Conservation (phyloP, 371 early-diverging fungal genomes). For the Rozella allomycis region DNA sequence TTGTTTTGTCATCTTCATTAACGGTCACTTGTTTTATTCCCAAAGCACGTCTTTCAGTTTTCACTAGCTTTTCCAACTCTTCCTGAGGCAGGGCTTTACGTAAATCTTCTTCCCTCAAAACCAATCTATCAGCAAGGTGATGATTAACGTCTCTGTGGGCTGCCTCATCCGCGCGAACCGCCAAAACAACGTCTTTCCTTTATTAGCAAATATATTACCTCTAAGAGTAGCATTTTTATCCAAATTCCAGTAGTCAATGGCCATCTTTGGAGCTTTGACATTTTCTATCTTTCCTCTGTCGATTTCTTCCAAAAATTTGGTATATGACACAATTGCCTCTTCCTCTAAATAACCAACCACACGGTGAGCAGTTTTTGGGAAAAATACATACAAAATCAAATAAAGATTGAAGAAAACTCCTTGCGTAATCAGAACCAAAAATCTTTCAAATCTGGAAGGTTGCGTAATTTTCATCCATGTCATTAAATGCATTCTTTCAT, state of each 20-base stretch:
- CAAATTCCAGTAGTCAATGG: constrained; percentile 78
- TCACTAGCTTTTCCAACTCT: too few species aligned
- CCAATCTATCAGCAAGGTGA: constrained; percentile 43
- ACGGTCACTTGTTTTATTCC: too few species aligned
- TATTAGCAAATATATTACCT: too few species aligned
- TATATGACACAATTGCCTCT: constrained; percentile 83
- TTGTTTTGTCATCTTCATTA: too few species aligned
- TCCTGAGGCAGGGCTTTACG: too few species aligned
- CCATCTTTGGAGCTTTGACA: constrained; percentile 43
- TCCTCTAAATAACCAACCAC: constrained; percentile 49
- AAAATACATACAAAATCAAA: constrained; percentile 55
- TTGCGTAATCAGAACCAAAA: constrained; percentile 44
- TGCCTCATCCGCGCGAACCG: constrained; percentile 84
- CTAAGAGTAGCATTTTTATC: constrained; percentile 52
- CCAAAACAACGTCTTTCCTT: constrained; percentile 67
- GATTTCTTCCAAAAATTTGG: constrained; percentile 67
- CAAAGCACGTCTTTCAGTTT: too few species aligned
- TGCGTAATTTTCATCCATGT: constrained; percentile 60
- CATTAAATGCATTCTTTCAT: constrained; percentile 64
- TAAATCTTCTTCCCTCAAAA: constrained; percentile 11
- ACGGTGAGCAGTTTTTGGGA: constrained; percentile 66
- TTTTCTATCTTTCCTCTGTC: constrained; percentile 48
- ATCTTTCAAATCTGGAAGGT: constrained; percentile 38
- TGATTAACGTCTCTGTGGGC: constrained; percentile 86
- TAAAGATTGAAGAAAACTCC: constrained; percentile 77